phyloP scores from a whole-genome alignment of 305 asterid genomes.

The Petunia hybrid region DNA sequence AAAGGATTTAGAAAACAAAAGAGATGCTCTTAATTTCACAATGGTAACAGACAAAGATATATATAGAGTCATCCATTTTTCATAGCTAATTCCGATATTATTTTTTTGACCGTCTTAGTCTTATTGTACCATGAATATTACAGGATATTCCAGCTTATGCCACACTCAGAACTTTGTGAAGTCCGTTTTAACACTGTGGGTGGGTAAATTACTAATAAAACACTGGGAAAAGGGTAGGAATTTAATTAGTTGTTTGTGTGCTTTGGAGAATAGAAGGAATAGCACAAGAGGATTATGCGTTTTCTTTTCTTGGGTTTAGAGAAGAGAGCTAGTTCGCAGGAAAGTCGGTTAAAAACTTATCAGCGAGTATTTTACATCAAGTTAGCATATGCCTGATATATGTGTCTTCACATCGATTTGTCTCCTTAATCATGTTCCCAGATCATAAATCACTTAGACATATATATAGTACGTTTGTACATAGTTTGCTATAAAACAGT shows the following conservation, averaged over 20 bases:
- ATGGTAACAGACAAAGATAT: conserved; percentile 5
- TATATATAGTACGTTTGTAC: too few relatives aligned
- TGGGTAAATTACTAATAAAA: too few relatives aligned
- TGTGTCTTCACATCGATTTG: too few relatives aligned
- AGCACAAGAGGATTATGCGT: background rate
- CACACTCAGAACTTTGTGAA: background rate
- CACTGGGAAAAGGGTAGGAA: background rate
- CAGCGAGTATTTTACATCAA: too few relatives aligned
- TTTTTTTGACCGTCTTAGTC: background rate
- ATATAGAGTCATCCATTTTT: conserved; percentile 1
- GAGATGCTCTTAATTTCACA: conserved; percentile 30
- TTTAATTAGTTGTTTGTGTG: background rate
- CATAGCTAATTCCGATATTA: conserved; percentile 26
- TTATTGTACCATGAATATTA: background rate
- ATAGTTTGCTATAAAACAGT: too few relatives aligned
- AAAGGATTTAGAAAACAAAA: background rate
- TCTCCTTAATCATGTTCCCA: too few relatives aligned
- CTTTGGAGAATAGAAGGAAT: too few relatives aligned
- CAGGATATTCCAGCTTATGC: conserved; percentile 16
- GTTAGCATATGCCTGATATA: too few relatives aligned
- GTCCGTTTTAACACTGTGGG: background rate
- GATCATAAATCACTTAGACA: too few relatives aligned
- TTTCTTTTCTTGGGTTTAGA: background rate
- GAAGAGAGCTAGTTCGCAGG: background rate
- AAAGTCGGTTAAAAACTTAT: too few relatives aligned